Percentiles rank a stretch among this genome's conserved stretches.
These are phyloP conservation scores for Fusarium poae DNA, from an alignment of 2,329 filamentous ascomycete species.

Conservation along the genomic window DNA sequence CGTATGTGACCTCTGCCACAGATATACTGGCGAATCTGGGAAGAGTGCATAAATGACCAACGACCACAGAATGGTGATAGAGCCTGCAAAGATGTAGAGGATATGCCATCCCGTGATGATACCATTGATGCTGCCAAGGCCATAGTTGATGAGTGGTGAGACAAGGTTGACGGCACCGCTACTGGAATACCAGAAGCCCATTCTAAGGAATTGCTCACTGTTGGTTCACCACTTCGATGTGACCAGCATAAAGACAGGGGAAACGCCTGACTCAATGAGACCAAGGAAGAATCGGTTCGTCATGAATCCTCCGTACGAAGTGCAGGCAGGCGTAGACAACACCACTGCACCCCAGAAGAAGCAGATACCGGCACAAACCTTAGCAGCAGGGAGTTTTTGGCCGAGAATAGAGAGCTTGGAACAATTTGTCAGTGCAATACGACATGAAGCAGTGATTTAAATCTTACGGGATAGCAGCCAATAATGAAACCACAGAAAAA, in stretches of 20 bases:
- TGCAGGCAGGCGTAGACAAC: not conserved
- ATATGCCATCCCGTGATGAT: not conserved
- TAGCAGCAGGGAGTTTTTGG: not conserved
- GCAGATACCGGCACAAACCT: not conserved
- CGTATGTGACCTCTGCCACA: no score
- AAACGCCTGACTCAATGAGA: not conserved
- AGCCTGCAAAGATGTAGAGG: not conserved
- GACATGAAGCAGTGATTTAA: not conserved
- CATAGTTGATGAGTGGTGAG: not conserved
- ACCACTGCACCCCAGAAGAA: not conserved
- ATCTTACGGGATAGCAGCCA: not conserved
- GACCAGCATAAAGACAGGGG: not conserved
- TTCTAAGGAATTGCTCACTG: not conserved
- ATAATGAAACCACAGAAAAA: not conserved
- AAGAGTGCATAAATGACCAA: not conserved
- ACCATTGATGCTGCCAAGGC: not conserved
- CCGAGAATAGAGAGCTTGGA: not conserved
- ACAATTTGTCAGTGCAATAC: not conserved
- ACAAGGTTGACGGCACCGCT: not conserved
- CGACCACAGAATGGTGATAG: not conserved
- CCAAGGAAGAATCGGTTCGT: not conserved
- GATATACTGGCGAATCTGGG: no score
- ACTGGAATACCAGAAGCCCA: not conserved
- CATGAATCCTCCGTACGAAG: not conserved
- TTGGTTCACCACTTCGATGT: constrained; percentile 1